Conservation (phyloP, 1,139 yeast genomes). For the Suhomyces bolitotheri region DNA sequence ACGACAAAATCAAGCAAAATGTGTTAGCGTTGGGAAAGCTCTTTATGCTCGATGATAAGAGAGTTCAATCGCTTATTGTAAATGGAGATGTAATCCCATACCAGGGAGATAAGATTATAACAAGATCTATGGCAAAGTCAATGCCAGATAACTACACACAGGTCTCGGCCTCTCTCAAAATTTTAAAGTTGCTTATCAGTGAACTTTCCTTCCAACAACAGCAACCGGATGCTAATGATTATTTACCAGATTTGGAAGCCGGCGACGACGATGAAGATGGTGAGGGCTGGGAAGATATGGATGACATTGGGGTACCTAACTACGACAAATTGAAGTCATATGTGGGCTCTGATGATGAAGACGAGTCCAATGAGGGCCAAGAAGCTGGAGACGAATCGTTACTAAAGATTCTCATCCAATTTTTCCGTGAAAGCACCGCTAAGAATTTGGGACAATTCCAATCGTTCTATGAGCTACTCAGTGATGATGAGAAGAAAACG, state of each 20-base stretch:
- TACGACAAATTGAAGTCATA: constrained; percentile 59
- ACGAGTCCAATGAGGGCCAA: constrained; percentile 29
- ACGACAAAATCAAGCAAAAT: constrained; percentile 68
- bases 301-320: constrained; percentile 60
- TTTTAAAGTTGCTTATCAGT: constrained; percentile 64
- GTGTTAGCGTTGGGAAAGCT: constrained; percentile 69
- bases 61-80: constrained; percentile 55
- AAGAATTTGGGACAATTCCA: constrained; percentile 57
- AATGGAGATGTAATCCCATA: constrained; percentile 77
- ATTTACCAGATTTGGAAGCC: constrained; percentile 29
- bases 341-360: constrained; percentile 49
- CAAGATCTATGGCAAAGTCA: constrained; percentile 80
- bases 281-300: constrained; percentile 83
- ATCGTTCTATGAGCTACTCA: constrained; percentile 50
- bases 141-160: constrained; percentile 64
- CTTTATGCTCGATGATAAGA: constrained; percentile 56
- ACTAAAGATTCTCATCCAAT: constrained; percentile 50
- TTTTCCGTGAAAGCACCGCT: constrained; percentile 64
- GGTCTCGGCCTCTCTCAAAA: constrained; percentile 70
- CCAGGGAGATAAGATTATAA: constrained; percentile 62
- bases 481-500: constrained; percentile 57
- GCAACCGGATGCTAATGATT: constrained; percentile 44
- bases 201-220: constrained; percentile 67
- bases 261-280: constrained; percentile 45
- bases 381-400: constrained; percentile 42